These are phyloP conservation scores for Sherardia arvensis DNA, from an alignment of 257 asterid genomes.

Conservation along the genomic window DNA sequence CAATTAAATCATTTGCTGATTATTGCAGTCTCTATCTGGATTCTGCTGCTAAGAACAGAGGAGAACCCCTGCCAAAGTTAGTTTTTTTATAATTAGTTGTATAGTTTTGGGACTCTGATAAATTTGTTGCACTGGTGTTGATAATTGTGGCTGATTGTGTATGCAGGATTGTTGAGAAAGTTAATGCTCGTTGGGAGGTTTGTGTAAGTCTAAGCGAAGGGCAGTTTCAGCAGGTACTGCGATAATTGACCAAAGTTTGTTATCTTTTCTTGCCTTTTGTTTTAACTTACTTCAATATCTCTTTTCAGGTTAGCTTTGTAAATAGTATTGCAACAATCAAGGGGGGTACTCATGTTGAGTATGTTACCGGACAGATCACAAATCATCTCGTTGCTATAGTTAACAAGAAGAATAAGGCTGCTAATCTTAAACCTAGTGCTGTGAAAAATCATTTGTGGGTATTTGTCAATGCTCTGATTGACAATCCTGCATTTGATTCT, in stretches of 20 bases:
- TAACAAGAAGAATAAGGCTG: constrained; percentile 67
- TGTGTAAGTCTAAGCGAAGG: constrained; percentile 92
- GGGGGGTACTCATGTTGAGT: constrained; percentile 99
- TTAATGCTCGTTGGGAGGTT: constrained; percentile 81
- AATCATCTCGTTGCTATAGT: constrained; percentile 56
- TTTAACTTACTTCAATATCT: neutral
- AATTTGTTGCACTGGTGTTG: neutral
- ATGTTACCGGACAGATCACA: constrained; percentile 78
- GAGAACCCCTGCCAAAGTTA: constrained; percentile 52
- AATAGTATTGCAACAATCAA: constrained; percentile 86
- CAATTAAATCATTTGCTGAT: constrained; percentile 60
- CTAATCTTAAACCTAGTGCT: constrained; percentile 64
- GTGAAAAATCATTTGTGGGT: constrained; percentile 93
- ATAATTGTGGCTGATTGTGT: constrained; percentile 1
- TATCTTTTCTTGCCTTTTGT: neutral
- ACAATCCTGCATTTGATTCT: constrained; percentile 71
- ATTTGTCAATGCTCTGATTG: constrained; percentile 87
- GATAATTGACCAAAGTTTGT: constrained; percentile 1
- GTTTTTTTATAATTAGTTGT: neutral
- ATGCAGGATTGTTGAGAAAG: constrained; percentile 68
- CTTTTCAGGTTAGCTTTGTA: constrained; percentile 86
- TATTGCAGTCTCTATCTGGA: constrained; percentile 77
- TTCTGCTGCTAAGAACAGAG: constrained; percentile 33
- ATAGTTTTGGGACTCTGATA: neutral
- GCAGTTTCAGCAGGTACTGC: constrained; percentile 80